Percentiles rank a stretch among this genome's conserved stretches.
These are phyloP conservation scores for Fusarium sp. DNA, from an alignment of 2,329 filamentous ascomycete genomes.

Conservation along the genomic window DNA sequence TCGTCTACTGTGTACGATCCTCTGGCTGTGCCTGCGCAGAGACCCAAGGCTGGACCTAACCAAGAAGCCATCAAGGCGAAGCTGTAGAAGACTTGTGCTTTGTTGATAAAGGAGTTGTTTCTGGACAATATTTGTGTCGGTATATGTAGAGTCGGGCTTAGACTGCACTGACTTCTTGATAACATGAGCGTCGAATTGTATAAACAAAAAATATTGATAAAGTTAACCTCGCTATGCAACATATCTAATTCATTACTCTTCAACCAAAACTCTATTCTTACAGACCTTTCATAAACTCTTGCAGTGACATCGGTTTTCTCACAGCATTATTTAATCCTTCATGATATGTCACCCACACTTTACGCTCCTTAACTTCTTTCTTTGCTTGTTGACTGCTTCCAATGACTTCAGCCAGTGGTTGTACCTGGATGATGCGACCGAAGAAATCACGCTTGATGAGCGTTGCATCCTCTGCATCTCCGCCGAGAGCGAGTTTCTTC, in stretches of 20 bases:
- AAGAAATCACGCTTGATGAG: conserved; percentile 85
- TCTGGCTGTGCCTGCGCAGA: conserved; percentile 63
- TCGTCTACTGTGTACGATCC: conserved; percentile 64
- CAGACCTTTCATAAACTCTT: conserved; percentile 78
- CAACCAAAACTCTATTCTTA: conserved; percentile 47
- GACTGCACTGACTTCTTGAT: conserved; percentile 29
- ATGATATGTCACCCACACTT: conserved; percentile 89
- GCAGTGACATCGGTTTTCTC: conserved; percentile 83
- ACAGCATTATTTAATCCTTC: conserved; percentile 95
- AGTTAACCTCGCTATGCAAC: conserved; percentile 27
- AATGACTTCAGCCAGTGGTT: conserved; percentile 55
- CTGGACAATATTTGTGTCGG: background rate
- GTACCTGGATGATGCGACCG: conserved; percentile 72
- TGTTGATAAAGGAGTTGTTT: conserved; percentile 3
- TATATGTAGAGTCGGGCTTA: conserved; percentile 36
- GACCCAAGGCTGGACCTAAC: conserved; percentile 51
- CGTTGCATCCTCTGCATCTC: conserved; percentile 50
- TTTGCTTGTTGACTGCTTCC: conserved; percentile 51
- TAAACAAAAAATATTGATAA: conserved; percentile 9
- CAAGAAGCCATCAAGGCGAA: conserved; percentile 52
- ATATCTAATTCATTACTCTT: background rate
- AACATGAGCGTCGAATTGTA: conserved; percentile 17
- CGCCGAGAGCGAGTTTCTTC: conserved; percentile 49
- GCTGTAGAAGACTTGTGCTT: conserved; percentile 52
- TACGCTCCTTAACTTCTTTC: conserved; percentile 59